Evolutionary conservation across 1,284 basidiomycete genomes (phyloP), one percentile per base, ranked within the genome.

Genomic region (Naganishia liquefaciens): DNA sequence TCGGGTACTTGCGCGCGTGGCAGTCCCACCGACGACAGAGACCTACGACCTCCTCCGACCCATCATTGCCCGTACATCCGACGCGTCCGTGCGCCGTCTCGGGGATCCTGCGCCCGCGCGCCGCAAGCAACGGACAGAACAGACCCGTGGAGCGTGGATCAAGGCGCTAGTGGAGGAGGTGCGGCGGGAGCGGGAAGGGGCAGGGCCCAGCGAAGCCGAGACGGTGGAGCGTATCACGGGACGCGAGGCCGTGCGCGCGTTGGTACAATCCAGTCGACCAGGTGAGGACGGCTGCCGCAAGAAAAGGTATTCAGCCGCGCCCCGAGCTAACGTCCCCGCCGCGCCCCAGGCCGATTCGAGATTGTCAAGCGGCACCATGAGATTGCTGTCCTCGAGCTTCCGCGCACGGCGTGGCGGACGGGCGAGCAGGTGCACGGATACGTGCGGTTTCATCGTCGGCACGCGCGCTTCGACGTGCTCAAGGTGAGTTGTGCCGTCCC

Each of bases 1-100:
- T 62, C 82, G 92, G 43, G 80, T 95, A 17, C 94, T 93, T 76
- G 93, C 91, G 70, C 82, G 92, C 69, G 88, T 93, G 63, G 79
- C 71, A 76, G 28, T 60, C 55, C 5, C 65, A 69, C 43, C 74
- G 67, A 9, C 62, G 69, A 19, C 67, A 64, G 15, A 70, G 74
- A 70, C 60, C 10, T 79, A 80, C 63, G 75, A 78, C 54, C 70
- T 79, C 1, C 72, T 78, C 37, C 67, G 70, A 17, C 79, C 76
- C 2, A 69, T 77, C 50, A 79, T 77, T 67, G 75, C 76, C 69
- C 73, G 76, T 69, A 70, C 73, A 69, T 79, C 83, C 69, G 69
- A 74, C 30, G 77, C 72, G 5, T 61, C 47, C 11, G 70, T 77
- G 49, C 13, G 15, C 9, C 40, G 7, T 23, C 47, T 15, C 21